Percentiles rank a stretch among this genome's conserved stretches.
Evolutionary conservation across 495 filamentous ascomycete species (phyloP).

Genomic region (Geoglossum glabrum): DNA sequence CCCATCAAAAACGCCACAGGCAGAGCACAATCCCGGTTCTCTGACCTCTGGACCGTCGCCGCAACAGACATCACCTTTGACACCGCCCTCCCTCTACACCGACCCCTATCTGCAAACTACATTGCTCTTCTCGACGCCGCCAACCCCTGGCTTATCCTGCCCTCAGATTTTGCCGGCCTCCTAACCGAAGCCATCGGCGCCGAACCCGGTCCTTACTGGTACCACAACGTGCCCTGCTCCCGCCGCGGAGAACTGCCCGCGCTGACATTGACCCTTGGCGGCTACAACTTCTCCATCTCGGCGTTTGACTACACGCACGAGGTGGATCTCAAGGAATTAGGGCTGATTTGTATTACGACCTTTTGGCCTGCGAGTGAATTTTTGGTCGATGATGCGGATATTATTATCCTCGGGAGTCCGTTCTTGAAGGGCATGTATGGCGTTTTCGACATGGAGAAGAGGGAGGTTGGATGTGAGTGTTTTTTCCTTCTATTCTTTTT

Average conservation of each 20-base stretch:
- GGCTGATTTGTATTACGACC: not conserved
- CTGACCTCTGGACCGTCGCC: not conserved
- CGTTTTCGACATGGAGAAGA: not conserved
- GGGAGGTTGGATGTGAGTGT: conserved; percentile 1
- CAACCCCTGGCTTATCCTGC: not conserved
- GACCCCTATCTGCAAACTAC: not conserved
- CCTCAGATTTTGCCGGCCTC: not conserved
- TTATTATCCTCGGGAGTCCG: not conserved
- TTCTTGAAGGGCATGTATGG: not conserved
- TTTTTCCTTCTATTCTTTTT: too few relatives aligned
- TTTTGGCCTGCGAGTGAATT: not conserved
- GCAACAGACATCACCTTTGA: not conserved
- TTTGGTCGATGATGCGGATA: not conserved
- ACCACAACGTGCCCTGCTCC: not conserved
- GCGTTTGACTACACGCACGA: not conserved
- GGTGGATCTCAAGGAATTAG: not conserved
- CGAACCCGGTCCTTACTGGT: not conserved
- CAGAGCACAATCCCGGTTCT: not conserved
- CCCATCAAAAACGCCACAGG: not conserved
- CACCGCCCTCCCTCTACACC: not conserved
- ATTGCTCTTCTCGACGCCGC: not conserved
- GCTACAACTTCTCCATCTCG: not conserved
- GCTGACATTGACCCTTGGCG: conserved; percentile 2
- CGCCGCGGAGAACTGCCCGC: not conserved
- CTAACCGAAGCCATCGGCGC: not conserved